Base-by-base conservation (phyloP, 2,329 filamentous ascomycete genomes). In the Lecanoromycetidae sp. region DNA sequence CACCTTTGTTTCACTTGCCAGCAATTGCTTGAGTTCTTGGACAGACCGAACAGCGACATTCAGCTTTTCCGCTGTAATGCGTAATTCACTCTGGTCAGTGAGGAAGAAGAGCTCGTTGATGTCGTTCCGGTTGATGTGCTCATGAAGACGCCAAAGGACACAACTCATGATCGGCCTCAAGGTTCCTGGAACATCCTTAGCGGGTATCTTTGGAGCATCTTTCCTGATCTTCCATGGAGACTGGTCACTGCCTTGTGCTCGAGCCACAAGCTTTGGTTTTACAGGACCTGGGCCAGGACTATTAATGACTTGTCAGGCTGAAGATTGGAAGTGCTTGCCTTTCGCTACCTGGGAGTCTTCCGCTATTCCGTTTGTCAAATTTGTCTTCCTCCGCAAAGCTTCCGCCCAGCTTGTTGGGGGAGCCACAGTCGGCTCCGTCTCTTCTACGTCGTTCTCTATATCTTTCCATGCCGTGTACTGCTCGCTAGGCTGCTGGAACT, bases 401-500 rank as follows among this genome's bases (percentile, higher is more conserved):
- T 52, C 39, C 17, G 52, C 52, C 39, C 47, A 54, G 20, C 46
- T 37, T 27, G 44, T 25, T 8, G 52, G 50, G 4, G 40, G 39
- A 15, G 44, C 50, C 13, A 47, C 40, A 22, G 38, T 26, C 23
- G 36, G 23, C 30, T 43, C 40, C 6, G 37, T 29, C 40, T 44
- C 38, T 19, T 55, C 51, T 37, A 50, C 48, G 17, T 48, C 48
- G 23, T 30, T 20, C 19, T 50, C 50, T 27, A 52, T 37, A 38
- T 46, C 34, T 47, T 47, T 52, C 52, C 52, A 56, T 58, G 54
- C 20, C 48, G 52, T 35, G 53, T 54, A 35, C 54, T 57, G 43
- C 51, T 58, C 54, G 56, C 55, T 35, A 17, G 56, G 41, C 19
- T 58, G 56, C 13, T 47, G 48, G 29, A 57, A 57, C 7, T 51